Evolutionary conservation across 768 basidiomycete genomes (phyloP), one percentile per base, ranked within the genome.

Genomic region (Sarcomyxa edulis): DNA sequence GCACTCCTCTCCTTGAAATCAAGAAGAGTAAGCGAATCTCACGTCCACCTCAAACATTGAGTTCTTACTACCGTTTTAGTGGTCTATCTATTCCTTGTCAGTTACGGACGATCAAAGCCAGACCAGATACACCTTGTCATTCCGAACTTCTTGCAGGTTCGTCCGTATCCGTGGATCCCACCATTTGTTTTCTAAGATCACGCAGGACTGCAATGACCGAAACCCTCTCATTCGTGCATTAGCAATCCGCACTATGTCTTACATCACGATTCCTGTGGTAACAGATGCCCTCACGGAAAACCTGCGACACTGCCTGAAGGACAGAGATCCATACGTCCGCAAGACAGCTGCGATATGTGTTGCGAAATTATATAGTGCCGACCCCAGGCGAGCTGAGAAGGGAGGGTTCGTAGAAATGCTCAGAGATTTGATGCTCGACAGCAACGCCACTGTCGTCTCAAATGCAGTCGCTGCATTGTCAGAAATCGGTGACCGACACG

Each of bases 261-360:
- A 96, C 55, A 98, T 99, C 51, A 91, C 93, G 24, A 84, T 96
- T 16, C 86, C 93, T 7, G 71, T 81, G 35, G 90, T 97, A 44
- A 83, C 84, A 9, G 84, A 89, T 40, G 76, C 88, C 1, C 71
- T 99, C 25, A 69, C 81, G 28, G 96, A 98, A 42, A 95, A 93
- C 37, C 68, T 99, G 21, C 78, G 91, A 44, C 92, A 96, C 58
- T 88, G 86, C 46, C 70, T 98, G 29, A 88, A 91, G 53, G 96
- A 99, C 58, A 73, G 81, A 11, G 95, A 99, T 59, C 93, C 96
- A 14, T 99, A 99, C 59, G 96, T 99, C 11, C 84, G 96, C 44
- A 99, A 99, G 68, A 99, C 96, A 4, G 93, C 95, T 14, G 94
- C 95, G 1, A 93, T 98, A 19, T 96, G 92, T 51, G 96, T 98